Evolutionary conservation across 140 eudicot genomes (phyloP).

Genomic region (Flaveria floridana): DNA sequence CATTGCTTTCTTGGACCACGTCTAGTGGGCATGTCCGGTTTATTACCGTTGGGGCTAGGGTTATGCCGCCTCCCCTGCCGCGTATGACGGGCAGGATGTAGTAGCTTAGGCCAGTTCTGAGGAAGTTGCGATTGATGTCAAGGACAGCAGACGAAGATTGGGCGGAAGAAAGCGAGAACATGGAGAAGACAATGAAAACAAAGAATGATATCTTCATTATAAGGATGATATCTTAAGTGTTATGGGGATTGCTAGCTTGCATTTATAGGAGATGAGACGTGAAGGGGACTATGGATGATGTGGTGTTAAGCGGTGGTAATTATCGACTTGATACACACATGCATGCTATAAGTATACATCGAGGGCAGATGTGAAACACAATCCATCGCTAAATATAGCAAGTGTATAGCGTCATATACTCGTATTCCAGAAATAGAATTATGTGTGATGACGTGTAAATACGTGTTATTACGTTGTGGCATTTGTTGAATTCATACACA

Average conservation of each 20-base stretch:
- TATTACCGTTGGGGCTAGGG: slow-evolving; percentile 16
- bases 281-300: slow-evolving; percentile 1
- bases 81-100: slow-evolving; percentile 28
- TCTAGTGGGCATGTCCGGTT: slow-evolving; percentile 34
- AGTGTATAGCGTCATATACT: not conserved
- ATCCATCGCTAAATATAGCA: not conserved
- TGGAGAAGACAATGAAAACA: slow-evolving; percentile 20
- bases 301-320: slow-evolving; percentile 18
- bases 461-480: too few relatives aligned
- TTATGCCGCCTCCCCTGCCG: slow-evolving; percentile 35
- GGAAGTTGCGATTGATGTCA: slow-evolving; percentile 7
- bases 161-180: slow-evolving; percentile 11
- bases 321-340: slow-evolving; percentile 13
- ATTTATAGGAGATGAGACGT: slow-evolving; percentile 12
- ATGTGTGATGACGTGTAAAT: too few relatives aligned
- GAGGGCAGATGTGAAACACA: not conserved
- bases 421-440: not conserved
- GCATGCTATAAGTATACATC: not conserved
- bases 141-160: slow-evolving; percentile 24
- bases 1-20: slow-evolving; percentile 37
- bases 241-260: not conserved
- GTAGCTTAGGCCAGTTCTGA: slow-evolving; percentile 23
- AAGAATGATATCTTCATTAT: slow-evolving; percentile 26
- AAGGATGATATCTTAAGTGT: not conserved
- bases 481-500: too few relatives aligned